Evolutionary conservation across 805 yeast genomes (phyloP), one percentile per base, ranked within the genome.

Genomic region (Starmerella asiatica): DNA sequence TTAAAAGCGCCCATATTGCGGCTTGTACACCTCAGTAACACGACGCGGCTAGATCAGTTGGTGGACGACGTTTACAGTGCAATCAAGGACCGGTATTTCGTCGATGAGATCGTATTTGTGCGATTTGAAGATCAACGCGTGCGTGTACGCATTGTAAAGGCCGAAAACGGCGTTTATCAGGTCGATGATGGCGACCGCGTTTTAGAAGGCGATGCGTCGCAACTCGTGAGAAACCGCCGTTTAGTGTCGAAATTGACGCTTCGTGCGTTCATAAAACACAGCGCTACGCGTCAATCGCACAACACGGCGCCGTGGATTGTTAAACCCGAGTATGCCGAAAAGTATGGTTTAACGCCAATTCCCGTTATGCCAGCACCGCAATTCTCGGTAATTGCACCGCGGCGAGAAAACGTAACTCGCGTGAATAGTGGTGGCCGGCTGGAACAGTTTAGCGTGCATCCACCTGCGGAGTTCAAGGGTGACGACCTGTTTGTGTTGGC

Each of bases 301-400:
- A 67, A 77, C 32, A 96, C 97, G 3, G 88, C 96, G 3, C 97
- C 97, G 3, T 91, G 97, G 97, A 75, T 88, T 17, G 91, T 91
- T 14, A 80, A 78, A 55, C 75, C 73, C 20, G 76, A 77, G 48
- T 83, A 73, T 57, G 91, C 91, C 0, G 67, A 65, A 40, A 69
- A 69, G 50, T 83, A 76, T 56, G 62, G 81, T 48, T 23, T 23
- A 11, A 23, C 9, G 7, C n/a, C n/a, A n/a, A 11, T 23, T 7
- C 26, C 26, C 11, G 11, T 23, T 23, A 7, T 7, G 11, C 26
- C 26, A 11, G 26, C 26, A 23, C 26, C 26, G 7, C 7, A 11
- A 7, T 23, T 23, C 11, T 23, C 26, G 9, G 26, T 23, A 11
- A 11, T 23, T 23, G 9, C 7, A 23, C 26, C 26, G 9, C 7